phyloP scores from a whole-genome alignment of 139 green algal species.

The Pleodorina starrii region DNA sequence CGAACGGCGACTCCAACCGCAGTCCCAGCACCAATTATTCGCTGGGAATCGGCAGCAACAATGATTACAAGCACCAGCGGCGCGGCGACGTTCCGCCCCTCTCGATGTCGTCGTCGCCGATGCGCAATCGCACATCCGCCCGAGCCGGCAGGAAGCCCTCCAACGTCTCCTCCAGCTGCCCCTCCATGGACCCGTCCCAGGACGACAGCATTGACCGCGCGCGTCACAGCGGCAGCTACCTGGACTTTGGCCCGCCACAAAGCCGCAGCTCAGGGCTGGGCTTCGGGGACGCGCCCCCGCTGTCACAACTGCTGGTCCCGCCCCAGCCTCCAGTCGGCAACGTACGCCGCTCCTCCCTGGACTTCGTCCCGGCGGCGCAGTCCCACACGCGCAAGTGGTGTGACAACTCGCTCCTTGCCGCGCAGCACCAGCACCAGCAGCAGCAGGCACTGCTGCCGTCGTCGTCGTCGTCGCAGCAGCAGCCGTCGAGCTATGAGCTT shows the following conservation, averaged over 20 bases:
- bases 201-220: neutral
- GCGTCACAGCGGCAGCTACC: neutral
- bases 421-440: neutral
- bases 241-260: no score
- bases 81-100: neutral
- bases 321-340: neutral
- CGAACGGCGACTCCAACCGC: neutral
- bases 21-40: neutral
- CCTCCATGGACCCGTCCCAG: neutral
- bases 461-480: no score
- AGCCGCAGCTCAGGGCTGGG: no score
- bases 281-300: neutral
- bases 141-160: neutral
- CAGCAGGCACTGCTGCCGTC: neutral
- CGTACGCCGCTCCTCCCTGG: constrained; percentile 22
- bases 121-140: neutral
- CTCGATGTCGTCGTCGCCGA: neutral
- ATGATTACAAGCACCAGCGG: neutral
- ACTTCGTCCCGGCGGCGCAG: neutral
- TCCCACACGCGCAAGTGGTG: neutral
- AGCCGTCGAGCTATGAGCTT: no score
- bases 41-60: neutral
- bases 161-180: neutral
- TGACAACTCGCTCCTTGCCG: neutral
- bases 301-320: neutral